Evolutionary conservation across 108 stramenopile genomes (phyloP), one percentile per base, ranked within the genome.

Genomic region (Nitzschia palea): DNA sequence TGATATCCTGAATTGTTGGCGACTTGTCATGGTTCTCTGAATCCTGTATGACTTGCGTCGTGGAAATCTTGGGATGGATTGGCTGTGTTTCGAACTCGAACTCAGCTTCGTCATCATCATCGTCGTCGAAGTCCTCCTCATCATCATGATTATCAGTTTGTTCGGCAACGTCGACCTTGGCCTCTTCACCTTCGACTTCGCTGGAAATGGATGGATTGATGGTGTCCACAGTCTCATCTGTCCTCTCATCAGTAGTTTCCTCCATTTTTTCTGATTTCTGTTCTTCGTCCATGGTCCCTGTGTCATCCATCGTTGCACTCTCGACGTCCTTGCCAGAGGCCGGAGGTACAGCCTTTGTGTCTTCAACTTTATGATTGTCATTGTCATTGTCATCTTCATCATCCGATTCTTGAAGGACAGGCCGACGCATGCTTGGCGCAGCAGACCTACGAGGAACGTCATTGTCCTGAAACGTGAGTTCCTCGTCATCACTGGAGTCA

Each of bases 201-300:
- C 81, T 85, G 57, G 82, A 73, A 2, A 56, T 70, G 17, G 70
- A 80, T 60, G 87, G 84, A n/a, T n/a, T n/a, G n/a, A n/a, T n/a
- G n/a, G n/a, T n/a, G n/a, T n/a, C n/a, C n/a, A n/a, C n/a, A n/a
- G n/a, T n/a, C n/a, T n/a, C n/a, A n/a, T n/a, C n/a, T n/a, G n/a
- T n/a, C n/a, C n/a, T n/a, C n/a, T n/a, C n/a, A n/a, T n/a, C n/a
- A n/a, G n/a, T n/a, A n/a, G n/a, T n/a, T n/a, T n/a, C n/a, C n/a
- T n/a, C n/a, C n/a, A n/a, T n/a, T n/a, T n/a, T n/a, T n/a, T n/a
- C n/a, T n/a, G n/a, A n/a, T 67, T 84, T 77, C 53, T 86, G 82
- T 48, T 86, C 88, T 53, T 84, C 84, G 36, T 37, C 58, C 23
- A 20, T 42, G 27, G 44, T 18, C 17, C 44, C 18, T 2, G 44